Base-by-base conservation (phyloP, 2,329 filamentous ascomycete species). In the Aureobasidium leucospermi region DNA sequence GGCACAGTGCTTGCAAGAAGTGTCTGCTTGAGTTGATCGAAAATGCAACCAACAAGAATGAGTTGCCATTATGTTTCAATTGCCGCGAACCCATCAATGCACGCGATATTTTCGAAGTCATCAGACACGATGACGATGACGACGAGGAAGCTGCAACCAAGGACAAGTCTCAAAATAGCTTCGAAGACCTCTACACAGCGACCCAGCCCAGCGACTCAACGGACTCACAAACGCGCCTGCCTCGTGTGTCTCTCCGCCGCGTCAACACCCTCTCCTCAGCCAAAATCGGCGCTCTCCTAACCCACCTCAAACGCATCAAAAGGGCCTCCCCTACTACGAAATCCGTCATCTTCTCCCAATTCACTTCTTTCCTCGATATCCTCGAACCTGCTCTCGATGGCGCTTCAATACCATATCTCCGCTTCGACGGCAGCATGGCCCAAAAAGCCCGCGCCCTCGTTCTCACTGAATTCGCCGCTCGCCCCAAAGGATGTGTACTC, bases 1-100 rank as follows among this genome's bases (percentile, higher is more conserved):
- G 94, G 91, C 94, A 99, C 73, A 96, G 90, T 36, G 92, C 94
- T 0, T 99, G 94, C 77, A 96, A 94, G 74, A 87, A 89, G 63
- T 99, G 94, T 67, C 76, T 97, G n/a, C 77, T 95, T 1, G 86
- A 90, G 66, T 96, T 90, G 66, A 95, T 99, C 68, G 85, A 88
- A 63, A 91, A 96, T 68, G 88, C 96, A 71, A 87, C 81, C 4
- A 86, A 90, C 65, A 90, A 87, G 61, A 85, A 86, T 45, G 82
- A 89, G 52, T 73, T 87, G 0, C 88, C 94, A 1, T 84, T 87
- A 9, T 99, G 94, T 73, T 96, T 96, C 76, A 93, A 88, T 65
- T 99, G 94, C 70, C 88, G 94, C 34, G 88, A 90, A 66, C 80
- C 85, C 11, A 85, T 99, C 68, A 94, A 87, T 68, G 80, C 83